Evolutionary conservation across 78 protist species (phyloP).

Genomic region (Chrysochromulina tobinii): DNA sequence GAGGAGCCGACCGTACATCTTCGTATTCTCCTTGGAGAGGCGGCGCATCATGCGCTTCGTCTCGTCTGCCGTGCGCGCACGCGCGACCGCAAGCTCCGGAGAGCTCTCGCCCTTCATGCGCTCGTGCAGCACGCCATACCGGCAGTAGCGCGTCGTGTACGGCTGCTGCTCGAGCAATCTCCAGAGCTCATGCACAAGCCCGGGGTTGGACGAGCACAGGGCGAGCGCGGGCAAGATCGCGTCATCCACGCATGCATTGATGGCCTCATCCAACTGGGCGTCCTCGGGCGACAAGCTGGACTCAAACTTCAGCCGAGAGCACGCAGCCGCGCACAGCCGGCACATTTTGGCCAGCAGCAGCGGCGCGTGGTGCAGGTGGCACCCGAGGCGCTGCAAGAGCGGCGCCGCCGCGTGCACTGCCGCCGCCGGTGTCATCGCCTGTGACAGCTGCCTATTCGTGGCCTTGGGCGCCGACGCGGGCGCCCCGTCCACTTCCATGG

Average conservation of each 20-base stretch:
- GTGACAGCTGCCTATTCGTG: neutral
- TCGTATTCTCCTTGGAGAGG: conserved; percentile 64
- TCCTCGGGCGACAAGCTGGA: neutral
- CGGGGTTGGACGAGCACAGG: neutral
- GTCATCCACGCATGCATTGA: neutral
- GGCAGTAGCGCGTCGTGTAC: neutral
- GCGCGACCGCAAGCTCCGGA: neutral
- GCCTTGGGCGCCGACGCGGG: neutral
- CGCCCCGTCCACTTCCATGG: neutral
- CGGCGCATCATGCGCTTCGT: conserved; percentile 43
- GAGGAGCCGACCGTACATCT: conserved; percentile 60
- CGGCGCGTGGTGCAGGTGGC: neutral
- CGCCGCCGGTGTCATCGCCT: neutral
- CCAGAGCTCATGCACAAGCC: neutral
- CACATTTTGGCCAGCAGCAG: neutral
- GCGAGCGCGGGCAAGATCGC: conserved; percentile 18
- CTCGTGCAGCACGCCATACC: neutral
- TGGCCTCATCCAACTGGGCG: neutral
- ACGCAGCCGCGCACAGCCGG: neutral
- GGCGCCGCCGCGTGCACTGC: neutral
- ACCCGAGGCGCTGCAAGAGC: neutral
- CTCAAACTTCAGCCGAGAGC: no score
- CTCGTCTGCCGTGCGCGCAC: neutral
- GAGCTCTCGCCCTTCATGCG: neutral
- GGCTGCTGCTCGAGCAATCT: neutral